A percentile compares a stretch with the other conserved stretches of the same genome.
Conservation (phyloP, 2,329 filamentous ascomycete genomes). For the Colletotrichum lupini region DNA sequence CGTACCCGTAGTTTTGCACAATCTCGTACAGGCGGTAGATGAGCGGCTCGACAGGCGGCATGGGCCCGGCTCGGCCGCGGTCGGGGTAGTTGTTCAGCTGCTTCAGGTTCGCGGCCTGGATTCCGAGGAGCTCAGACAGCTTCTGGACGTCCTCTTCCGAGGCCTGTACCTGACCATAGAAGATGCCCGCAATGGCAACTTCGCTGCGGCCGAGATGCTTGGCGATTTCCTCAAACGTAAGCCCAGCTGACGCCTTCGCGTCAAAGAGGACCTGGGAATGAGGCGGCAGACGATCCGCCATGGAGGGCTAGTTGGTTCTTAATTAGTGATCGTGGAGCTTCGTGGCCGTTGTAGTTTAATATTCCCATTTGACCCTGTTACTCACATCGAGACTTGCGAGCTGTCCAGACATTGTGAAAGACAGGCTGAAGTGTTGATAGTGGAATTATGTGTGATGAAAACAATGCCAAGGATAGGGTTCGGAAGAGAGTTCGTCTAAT, state of each 20-base stretch:
- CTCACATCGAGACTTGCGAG: conserved; percentile 52
- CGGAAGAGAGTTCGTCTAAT: not conserved
- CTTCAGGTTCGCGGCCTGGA: conserved; percentile 67
- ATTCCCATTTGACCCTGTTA: not conserved
- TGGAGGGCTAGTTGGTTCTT: conserved; percentile 63
- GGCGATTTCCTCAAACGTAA: conserved; percentile 85
- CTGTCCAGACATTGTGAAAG: not conserved
- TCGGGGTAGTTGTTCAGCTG: conserved; percentile 82
- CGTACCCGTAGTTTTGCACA: conserved; percentile 96
- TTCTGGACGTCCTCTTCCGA: conserved; percentile 74
- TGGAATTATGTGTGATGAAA: not conserved
- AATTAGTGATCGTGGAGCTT: conserved; percentile 26
- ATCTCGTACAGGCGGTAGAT: conserved; percentile 95
- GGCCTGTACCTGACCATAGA: conserved; percentile 88
- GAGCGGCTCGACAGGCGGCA: conserved; percentile 86
- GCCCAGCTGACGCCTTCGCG: conserved; percentile 79
- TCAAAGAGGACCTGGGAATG: conserved; percentile 81
- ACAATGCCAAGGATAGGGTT: not conserved
- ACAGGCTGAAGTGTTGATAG: not conserved
- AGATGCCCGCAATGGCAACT: conserved; percentile 86
- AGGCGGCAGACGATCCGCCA: conserved; percentile 75
- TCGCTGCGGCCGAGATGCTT: conserved; percentile 80
- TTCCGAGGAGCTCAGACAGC: conserved; percentile 72
- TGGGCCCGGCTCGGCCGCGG: conserved; percentile 80
- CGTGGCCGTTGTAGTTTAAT: not conserved